Evolutionary conservation across 2,329 filamentous ascomycete genomes (phyloP).

Genomic region (Stenocarpella maydis): DNA sequence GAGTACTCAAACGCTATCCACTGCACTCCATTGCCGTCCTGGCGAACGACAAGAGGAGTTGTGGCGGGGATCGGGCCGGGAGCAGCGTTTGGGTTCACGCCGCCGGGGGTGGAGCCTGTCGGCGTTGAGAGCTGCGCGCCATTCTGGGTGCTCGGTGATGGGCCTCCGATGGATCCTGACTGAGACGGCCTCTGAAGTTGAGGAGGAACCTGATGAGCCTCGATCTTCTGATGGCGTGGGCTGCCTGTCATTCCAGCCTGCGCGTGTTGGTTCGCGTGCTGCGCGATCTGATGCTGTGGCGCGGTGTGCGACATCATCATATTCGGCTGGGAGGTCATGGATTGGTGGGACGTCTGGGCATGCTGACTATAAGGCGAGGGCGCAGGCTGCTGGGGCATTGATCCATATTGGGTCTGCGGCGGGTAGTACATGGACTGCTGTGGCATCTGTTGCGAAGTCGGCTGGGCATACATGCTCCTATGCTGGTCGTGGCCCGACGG

Average conservation of each 20-base stretch:
- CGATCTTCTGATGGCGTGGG: constrained; percentile 69
- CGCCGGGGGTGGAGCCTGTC: constrained; percentile 59
- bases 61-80: constrained; percentile 97
- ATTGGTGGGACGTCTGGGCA: constrained; percentile 60
- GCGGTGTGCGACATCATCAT: constrained; percentile 72
- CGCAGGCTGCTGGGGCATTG: constrained; percentile 70
- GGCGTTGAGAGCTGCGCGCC: constrained; percentile 47
- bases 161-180: constrained; percentile 55
- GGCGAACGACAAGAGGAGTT: constrained; percentile 90
- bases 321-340: constrained; percentile 70
- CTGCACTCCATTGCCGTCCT: constrained; percentile 95
- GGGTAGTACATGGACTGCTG: constrained; percentile 83
- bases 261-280: constrained; percentile 65
- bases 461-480: constrained; percentile 84
- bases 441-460: constrained; percentile 74
- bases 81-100: constrained; percentile 87
- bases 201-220: constrained; percentile 64
- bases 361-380: constrained; percentile 70
- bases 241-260: constrained; percentile 66
- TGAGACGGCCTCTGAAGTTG: constrained; percentile 67
- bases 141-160: constrained; percentile 34
- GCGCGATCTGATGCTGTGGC: constrained; percentile 65
- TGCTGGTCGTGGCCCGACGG: constrained; percentile 90
- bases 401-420: constrained; percentile 68
- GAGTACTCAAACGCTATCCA: constrained; percentile 99